A percentile compares a stretch with the other conserved stretches of the same genome.
Conservation (phyloP, 495 filamentous ascomycete species). For the Wilcoxina mikolae region DNA sequence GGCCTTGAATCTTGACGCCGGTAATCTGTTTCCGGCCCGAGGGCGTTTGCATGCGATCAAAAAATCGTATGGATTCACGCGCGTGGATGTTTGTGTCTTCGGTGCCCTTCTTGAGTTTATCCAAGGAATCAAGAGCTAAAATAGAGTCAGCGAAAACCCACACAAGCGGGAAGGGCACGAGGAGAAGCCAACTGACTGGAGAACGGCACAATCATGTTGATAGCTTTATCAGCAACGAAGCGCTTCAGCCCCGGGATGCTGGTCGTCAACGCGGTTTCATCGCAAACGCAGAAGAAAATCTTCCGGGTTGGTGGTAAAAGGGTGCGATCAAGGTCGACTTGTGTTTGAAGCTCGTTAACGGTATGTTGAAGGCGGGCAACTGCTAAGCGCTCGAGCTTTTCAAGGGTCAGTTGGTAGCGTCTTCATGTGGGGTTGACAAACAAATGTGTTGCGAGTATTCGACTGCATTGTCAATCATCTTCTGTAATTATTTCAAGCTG, state of each 20-base stretch:
- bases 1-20: conserved; percentile 40
- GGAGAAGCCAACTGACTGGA: conserved; percentile 41
- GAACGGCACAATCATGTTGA: conserved; percentile 53
- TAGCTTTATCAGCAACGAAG: conserved; percentile 49
- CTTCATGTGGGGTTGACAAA: not conserved
- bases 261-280: conserved; percentile 55
- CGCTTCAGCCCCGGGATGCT: conserved; percentile 55
- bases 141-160: too few relatives aligned
- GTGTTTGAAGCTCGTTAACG: conserved; percentile 34
- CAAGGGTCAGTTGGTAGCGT: not conserved
- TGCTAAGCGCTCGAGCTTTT: conserved; percentile 13
- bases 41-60: conserved; percentile 41
- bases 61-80: conserved; percentile 48
- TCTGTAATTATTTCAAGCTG: too few relatives aligned
- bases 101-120: conserved; percentile 42
- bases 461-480: not conserved
- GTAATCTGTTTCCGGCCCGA: conserved; percentile 37
- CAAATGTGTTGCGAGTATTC: conserved; percentile 1
- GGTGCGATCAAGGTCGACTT: conserved; percentile 23
- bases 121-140: conserved; percentile 30
- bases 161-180: conserved; percentile 1
- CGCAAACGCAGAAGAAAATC: conserved; percentile 59
- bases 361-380: conserved; percentile 30
- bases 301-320: conserved; percentile 36
- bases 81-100: conserved; percentile 46